Conservation (phyloP, 805 yeast genomes). For the Pichia membranifaciens region DNA sequence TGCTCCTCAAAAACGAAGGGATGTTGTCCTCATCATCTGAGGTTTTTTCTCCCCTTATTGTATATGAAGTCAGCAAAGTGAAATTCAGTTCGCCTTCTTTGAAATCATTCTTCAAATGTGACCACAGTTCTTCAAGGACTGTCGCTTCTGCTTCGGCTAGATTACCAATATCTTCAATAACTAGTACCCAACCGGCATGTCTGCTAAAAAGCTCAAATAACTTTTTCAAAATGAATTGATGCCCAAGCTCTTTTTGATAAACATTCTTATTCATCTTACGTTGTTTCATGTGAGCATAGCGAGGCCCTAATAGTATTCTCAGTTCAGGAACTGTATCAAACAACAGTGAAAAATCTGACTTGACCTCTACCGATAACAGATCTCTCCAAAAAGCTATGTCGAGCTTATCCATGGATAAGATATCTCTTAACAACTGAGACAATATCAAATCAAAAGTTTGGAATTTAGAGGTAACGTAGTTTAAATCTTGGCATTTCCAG, state of each 20-base stretch:
- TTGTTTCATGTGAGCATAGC: conserved; percentile 28
- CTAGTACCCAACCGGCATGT: conserved; percentile 37
- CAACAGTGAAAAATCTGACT: conserved; percentile 37
- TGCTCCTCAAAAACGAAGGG: conserved; percentile 3
- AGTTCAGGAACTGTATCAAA: conserved; percentile 42
- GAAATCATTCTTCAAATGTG: conserved; percentile 16
- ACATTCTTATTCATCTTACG: conserved; percentile 18
- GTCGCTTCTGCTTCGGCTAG: conserved; percentile 32
- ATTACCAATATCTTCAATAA: conserved; percentile 44
- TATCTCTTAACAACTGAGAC: conserved; percentile 35
- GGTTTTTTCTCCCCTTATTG: neutral
- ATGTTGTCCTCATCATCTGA: neutral
- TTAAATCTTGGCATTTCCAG: conserved; percentile 29
- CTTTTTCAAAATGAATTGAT: conserved; percentile 37
- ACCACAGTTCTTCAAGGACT: conserved; percentile 28
- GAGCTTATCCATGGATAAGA: conserved; percentile 33
- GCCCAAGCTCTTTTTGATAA: conserved; percentile 34
- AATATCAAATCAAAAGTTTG: conserved; percentile 15
- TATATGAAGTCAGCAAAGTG: conserved; percentile 7
- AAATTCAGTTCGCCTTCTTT: conserved; percentile 8
- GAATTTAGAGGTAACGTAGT: conserved; percentile 19
- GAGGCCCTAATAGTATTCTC: conserved; percentile 37
- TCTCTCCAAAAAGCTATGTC: conserved; percentile 37
- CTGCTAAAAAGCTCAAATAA: conserved; percentile 37
- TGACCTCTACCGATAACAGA: conserved; percentile 32